Evolutionary conservation across 2,329 filamentous ascomycete species (phyloP).

Genomic region (Dactylonectria macrodidyma): DNA sequence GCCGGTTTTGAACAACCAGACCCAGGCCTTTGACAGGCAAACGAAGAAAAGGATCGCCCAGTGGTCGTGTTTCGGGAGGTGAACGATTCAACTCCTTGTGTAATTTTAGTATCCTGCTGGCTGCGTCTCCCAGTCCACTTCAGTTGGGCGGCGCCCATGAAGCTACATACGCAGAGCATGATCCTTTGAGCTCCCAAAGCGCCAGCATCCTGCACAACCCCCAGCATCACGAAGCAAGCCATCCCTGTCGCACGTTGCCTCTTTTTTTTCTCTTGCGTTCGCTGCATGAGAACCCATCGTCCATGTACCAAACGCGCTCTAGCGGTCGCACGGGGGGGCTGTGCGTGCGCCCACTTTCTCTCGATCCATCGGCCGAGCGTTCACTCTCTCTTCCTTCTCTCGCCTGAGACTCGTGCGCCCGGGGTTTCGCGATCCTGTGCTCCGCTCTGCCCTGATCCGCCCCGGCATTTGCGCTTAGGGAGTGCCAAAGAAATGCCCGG

Average conservation of each 20-base stretch:
- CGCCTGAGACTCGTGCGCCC: slow-evolving; percentile 20
- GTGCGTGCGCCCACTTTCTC: slow-evolving; percentile 20
- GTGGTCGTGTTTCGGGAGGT: neutral
- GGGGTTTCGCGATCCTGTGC: slow-evolving; percentile 1
- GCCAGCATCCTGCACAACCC: neutral
- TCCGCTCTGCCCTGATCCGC: neutral
- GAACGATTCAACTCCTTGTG: neutral
- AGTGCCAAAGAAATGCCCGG: neutral
- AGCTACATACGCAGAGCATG: neutral
- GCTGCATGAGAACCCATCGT: neutral
- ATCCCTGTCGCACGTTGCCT: neutral
- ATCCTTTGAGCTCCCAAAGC: neutral
- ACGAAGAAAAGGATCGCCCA: neutral
- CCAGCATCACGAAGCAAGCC: neutral
- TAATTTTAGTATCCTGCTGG: too few species aligned
- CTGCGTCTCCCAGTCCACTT: too few species aligned
- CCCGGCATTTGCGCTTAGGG: neutral
- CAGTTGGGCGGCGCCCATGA: neutral
- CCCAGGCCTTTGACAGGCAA: neutral
- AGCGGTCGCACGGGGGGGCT: neutral
- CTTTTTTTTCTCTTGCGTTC: neutral
- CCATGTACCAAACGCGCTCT: neutral
- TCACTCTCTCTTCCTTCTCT: neutral
- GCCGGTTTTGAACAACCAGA: neutral
- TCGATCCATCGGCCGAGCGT: slow-evolving; percentile 13